Evolutionary conservation across 2,329 filamentous ascomycete genomes (phyloP).

Genomic region (Exophiala dermatitidis): DNA sequence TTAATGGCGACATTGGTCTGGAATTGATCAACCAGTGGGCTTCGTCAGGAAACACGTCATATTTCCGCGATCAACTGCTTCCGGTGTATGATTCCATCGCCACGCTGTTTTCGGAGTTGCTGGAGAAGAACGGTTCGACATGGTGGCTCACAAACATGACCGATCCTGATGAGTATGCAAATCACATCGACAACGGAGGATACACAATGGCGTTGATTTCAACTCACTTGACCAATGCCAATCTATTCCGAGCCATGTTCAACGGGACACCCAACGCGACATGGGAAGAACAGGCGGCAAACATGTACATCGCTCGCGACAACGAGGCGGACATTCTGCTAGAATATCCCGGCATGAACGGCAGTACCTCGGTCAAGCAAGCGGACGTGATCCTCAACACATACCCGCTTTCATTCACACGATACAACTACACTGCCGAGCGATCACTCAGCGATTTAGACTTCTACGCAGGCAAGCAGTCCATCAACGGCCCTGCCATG

Average conservation of each 20-base stretch:
- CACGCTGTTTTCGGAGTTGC: slow-evolving; percentile 53
- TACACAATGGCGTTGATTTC: slow-evolving; percentile 60
- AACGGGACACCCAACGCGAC: slow-evolving; percentile 50
- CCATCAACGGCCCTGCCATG: slow-evolving; percentile 62
- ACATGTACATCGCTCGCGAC: slow-evolving; percentile 51
- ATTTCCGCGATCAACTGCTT: slow-evolving; percentile 50
- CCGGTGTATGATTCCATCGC: slow-evolving; percentile 60
- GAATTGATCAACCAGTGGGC: slow-evolving; percentile 56
- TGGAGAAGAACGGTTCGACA: slow-evolving; percentile 52
- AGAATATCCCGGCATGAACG: slow-evolving; percentile 61
- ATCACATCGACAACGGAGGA: slow-evolving; percentile 59
- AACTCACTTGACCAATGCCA: slow-evolving; percentile 50
- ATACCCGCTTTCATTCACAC: slow-evolving; percentile 55
- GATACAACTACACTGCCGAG: slow-evolving; percentile 44
- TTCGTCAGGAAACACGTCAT: slow-evolving; percentile 51
- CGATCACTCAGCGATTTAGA: slow-evolving; percentile 53
- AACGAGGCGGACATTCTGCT: slow-evolving; percentile 52
- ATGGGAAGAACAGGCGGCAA: slow-evolving; percentile 50
- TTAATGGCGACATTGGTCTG: slow-evolving; percentile 63
- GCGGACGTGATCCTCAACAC: slow-evolving; percentile 62
- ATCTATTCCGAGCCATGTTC: slow-evolving; percentile 51
- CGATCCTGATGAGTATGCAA: slow-evolving; percentile 66
- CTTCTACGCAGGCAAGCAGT: slow-evolving; percentile 64
- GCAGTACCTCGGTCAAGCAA: slow-evolving; percentile 60
- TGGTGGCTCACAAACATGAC: slow-evolving; percentile 57